Conservation (phyloP, 164 flowering plant species). For the Nymphaea thermarum region DNA sequence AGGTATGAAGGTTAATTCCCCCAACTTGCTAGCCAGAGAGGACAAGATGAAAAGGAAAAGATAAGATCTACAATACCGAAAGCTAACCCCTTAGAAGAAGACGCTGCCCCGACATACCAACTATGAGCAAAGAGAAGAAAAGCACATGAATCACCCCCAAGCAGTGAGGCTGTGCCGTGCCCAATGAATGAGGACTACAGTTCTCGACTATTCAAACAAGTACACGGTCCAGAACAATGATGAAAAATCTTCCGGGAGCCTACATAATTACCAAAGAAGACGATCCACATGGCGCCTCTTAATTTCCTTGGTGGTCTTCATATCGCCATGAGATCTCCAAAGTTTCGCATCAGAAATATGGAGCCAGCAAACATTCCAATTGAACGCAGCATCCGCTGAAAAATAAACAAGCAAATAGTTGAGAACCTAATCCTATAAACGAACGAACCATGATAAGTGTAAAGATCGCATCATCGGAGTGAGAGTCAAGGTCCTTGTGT, state of each 20-base stretch:
- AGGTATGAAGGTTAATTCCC: too few relatives aligned
- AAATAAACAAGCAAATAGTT: background rate
- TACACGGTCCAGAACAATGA: background rate
- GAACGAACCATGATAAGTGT: background rate
- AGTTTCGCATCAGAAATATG: conserved; percentile 50
- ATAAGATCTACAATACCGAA: too few relatives aligned
- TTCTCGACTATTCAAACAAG: too few relatives aligned
- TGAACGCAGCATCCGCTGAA: conserved; percentile 50
- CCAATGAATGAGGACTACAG: too few relatives aligned
- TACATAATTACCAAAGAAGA: background rate
- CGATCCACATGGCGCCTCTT: background rate
- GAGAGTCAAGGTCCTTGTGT: background rate
- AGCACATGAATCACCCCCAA: too few relatives aligned
- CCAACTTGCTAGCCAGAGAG: too few relatives aligned
- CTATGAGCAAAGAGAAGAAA: too few relatives aligned
- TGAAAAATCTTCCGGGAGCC: background rate
- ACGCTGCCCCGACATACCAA: too few relatives aligned
- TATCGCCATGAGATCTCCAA: conserved; percentile 54
- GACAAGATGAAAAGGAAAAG: too few relatives aligned
- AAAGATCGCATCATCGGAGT: background rate
- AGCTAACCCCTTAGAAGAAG: too few relatives aligned
- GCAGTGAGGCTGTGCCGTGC: too few relatives aligned
- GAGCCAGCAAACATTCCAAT: conserved; percentile 49
- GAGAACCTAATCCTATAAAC: background rate
- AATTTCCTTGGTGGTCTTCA: conserved; percentile 9